Evolutionary conservation across 352 stramenopile genomes (phyloP).

Genomic region (Plasmopara viticola): DNA sequence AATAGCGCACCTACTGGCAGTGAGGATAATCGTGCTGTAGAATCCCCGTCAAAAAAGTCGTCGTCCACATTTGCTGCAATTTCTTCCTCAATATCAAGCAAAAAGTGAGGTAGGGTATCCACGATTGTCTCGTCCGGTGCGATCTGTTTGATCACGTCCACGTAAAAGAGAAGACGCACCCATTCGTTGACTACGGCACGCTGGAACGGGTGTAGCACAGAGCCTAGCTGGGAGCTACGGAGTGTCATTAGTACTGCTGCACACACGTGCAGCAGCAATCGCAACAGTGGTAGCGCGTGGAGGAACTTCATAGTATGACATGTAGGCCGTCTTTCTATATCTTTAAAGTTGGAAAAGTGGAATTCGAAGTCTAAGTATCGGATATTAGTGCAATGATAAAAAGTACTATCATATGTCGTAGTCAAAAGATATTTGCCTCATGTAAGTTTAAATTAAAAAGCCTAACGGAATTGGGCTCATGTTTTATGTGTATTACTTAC

Average conservation of each 20-base stretch:
- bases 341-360: background rate
- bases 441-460: too few species aligned
- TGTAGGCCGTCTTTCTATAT: background rate
- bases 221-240: slow-evolving; percentile 40
- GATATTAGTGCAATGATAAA: too few species aligned
- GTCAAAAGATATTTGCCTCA: too few species aligned
- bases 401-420: too few species aligned
- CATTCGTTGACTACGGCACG: slow-evolving; percentile 59
- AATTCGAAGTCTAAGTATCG: background rate
- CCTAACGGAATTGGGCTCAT: too few species aligned
- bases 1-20: slow-evolving; percentile 61
- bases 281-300: slow-evolving; percentile 17
- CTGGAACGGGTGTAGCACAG: slow-evolving; percentile 49
- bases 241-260: slow-evolving; percentile 38
- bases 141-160: slow-evolving; percentile 29
- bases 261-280: slow-evolving; percentile 34
- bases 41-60: slow-evolving; percentile 51
- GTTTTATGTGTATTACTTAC: too few species aligned
- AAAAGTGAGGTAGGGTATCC: slow-evolving; percentile 53
- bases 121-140: slow-evolving; percentile 14
- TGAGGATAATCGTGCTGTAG: slow-evolving; percentile 44
- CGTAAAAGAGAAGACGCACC: slow-evolving; percentile 68
- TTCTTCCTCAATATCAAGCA: slow-evolving; percentile 59
- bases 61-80: slow-evolving; percentile 59
- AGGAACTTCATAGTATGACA: background rate